Conservation (phyloP, 2,329 filamentous ascomycete species). For the Curvularia eragrostidis region DNA sequence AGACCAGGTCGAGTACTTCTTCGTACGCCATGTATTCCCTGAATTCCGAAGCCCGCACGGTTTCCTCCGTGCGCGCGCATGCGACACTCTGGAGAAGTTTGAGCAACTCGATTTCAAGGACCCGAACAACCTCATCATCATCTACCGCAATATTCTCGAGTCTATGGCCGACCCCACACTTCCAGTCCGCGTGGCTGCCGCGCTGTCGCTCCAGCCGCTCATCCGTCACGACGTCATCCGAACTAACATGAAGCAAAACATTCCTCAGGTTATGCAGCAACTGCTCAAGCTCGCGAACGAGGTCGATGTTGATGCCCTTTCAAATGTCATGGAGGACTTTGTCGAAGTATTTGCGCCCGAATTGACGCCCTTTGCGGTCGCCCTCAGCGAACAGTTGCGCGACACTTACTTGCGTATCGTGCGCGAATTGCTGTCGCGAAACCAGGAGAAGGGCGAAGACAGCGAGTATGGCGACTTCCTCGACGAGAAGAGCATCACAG, state of each 20-base stretch:
- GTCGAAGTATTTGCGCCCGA: conserved; percentile 98
- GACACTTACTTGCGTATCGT: conserved; percentile 97
- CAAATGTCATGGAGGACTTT: conserved; percentile 99
- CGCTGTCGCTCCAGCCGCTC: conserved; percentile 90
- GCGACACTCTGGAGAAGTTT: conserved; percentile 97
- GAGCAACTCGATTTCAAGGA: conserved; percentile 98
- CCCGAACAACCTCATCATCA: conserved; percentile 89
- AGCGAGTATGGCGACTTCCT: conserved; percentile 87
- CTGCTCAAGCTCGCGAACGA: conserved; percentile 96
- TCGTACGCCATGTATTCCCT: conserved; percentile 97
- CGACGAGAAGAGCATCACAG: conserved; percentile 98
- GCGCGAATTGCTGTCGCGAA: conserved; percentile 87
- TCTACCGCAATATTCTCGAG: conserved; percentile 95
- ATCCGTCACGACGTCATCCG: conserved; percentile 96
- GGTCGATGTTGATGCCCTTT: conserved; percentile 94
- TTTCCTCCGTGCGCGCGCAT: conserved; percentile 91
- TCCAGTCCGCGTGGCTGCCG: conserved; percentile 91
- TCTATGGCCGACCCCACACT: conserved; percentile 95
- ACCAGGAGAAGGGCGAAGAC: conserved; percentile 74
- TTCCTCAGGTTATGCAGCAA: conserved; percentile 99
- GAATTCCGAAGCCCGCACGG: conserved; percentile 94
- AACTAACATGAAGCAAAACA: conserved; percentile 95
- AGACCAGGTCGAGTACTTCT: conserved; percentile 97
- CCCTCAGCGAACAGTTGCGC: conserved; percentile 90
- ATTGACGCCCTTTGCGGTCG: conserved; percentile 94